A percentile compares a stretch with the other conserved stretches of the same genome.
Conservation (phyloP, 2,329 filamentous ascomycete species). For the Botryotinia narcissicola region DNA sequence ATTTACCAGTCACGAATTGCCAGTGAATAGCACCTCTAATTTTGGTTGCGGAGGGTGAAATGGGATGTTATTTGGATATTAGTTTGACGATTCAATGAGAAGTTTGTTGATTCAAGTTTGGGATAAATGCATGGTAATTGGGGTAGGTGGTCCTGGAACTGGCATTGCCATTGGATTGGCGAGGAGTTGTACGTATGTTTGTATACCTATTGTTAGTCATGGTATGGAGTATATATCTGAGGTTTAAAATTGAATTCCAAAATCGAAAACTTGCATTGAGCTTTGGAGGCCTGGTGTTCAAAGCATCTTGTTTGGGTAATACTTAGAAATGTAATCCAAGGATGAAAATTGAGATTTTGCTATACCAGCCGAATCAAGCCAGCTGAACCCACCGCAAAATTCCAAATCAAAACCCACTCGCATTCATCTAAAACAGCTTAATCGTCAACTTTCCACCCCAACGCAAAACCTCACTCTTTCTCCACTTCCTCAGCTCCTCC, state of each 20-base stretch:
- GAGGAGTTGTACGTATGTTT: neutral
- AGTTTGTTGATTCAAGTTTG: neutral
- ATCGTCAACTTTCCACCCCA: constrained; percentile 29
- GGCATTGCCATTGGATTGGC: neutral
- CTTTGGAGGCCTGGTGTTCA: neutral
- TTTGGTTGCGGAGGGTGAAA: neutral
- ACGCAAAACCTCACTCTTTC: constrained; percentile 14
- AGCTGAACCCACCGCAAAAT: neutral
- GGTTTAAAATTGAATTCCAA: neutral
- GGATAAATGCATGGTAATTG: neutral
- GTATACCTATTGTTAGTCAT: neutral
- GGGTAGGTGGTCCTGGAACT: neutral
- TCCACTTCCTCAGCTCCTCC: constrained; percentile 26
- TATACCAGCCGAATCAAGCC: neutral
- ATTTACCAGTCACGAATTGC: neutral
- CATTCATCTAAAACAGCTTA: neutral
- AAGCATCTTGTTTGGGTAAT: neutral
- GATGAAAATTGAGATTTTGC: neutral
- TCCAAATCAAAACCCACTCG: neutral
- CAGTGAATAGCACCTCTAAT: too few relatives aligned
- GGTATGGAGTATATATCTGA: neutral
- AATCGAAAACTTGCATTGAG: neutral
- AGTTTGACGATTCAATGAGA: neutral
- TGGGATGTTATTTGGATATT: neutral
- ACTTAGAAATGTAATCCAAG: neutral